Conservation (phyloP, 73 alveolate species). For the Blepharisma japonicum region DNA sequence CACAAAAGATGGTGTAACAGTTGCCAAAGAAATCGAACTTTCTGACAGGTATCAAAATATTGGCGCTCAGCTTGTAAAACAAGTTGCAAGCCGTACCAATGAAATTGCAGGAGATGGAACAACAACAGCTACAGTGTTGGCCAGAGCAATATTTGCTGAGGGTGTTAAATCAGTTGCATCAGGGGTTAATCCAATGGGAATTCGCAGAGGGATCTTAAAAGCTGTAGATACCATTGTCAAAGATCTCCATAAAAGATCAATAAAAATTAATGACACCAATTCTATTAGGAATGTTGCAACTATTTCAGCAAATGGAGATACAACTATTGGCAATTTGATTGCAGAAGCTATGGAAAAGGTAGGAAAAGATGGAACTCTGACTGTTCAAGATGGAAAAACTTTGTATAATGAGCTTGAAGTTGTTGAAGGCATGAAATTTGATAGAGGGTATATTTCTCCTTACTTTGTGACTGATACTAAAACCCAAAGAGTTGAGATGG, state of each 20-base stretch:
- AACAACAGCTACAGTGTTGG: constrained; percentile 77
- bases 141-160: constrained; percentile 52
- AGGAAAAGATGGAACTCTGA: constrained; percentile 79
- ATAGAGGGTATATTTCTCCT: constrained; percentile 97
- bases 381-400: constrained; percentile 58
- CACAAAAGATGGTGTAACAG: constrained; percentile 92
- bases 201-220: constrained; percentile 82
- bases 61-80: constrained; percentile 78
- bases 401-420: constrained; percentile 61
- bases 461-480: constrained; percentile 93
- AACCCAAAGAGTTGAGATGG: constrained; percentile 71
- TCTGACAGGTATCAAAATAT: constrained; percentile 59
- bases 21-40: constrained; percentile 56
- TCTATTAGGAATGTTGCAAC: constrained; percentile 80
- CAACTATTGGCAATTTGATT: constrained; percentile 85
- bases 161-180: constrained; percentile 90
- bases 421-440: constrained; percentile 94
- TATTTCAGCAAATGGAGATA: constrained; percentile 89
- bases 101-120: constrained; percentile 94
- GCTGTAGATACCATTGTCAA: constrained; percentile 80
- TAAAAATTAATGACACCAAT: constrained; percentile 40
- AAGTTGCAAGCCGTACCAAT: constrained; percentile 64
- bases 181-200: constrained; percentile 91
- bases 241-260: constrained; percentile 35
- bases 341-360: constrained; percentile 89